Conservation (phyloP, 2,329 filamentous ascomycete species). For the Nemania sp. region DNA sequence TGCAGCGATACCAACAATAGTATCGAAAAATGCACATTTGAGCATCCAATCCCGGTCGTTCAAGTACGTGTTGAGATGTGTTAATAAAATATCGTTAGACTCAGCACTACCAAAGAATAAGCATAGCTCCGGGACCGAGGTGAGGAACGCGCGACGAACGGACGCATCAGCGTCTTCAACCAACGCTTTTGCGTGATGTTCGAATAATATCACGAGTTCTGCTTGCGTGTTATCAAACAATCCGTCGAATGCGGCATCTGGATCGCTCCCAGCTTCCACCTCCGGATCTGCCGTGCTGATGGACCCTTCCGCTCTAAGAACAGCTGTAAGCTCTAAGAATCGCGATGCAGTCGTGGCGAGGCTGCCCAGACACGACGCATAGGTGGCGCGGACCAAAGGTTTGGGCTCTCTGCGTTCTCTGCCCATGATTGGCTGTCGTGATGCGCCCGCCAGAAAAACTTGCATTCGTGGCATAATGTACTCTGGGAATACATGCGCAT, state of each 20-base stretch:
- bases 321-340: constrained; percentile 90
- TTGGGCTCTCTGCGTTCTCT: constrained; percentile 56
- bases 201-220: constrained; percentile 82
- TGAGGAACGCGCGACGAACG: constrained; percentile 87
- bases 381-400: constrained; percentile 80
- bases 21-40: constrained; percentile 95
- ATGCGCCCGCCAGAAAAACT: constrained; percentile 51
- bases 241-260: constrained; percentile 74
- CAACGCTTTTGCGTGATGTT: constrained; percentile 84
- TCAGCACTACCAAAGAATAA: constrained; percentile 93
- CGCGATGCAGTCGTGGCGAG: constrained; percentile 82
- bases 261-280: constrained; percentile 69
- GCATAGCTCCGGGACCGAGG: constrained; percentile 88
- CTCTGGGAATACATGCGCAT: constrained; percentile 69
- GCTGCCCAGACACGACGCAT: constrained; percentile 88
- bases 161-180: constrained; percentile 84
- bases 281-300: constrained; percentile 77
- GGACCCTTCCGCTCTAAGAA: constrained; percentile 80
- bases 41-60: constrained; percentile 97
- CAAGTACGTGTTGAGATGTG: constrained; percentile 93
- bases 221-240: constrained; percentile 85
- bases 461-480: constrained; percentile 69
- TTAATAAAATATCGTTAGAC: constrained; percentile 93
- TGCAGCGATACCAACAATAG: constrained; percentile 87
- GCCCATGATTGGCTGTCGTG: constrained; percentile 40